Evolutionary conservation across 2,329 filamentous ascomycete species (phyloP).

Genomic region (Grosmannia serpens): DNA sequence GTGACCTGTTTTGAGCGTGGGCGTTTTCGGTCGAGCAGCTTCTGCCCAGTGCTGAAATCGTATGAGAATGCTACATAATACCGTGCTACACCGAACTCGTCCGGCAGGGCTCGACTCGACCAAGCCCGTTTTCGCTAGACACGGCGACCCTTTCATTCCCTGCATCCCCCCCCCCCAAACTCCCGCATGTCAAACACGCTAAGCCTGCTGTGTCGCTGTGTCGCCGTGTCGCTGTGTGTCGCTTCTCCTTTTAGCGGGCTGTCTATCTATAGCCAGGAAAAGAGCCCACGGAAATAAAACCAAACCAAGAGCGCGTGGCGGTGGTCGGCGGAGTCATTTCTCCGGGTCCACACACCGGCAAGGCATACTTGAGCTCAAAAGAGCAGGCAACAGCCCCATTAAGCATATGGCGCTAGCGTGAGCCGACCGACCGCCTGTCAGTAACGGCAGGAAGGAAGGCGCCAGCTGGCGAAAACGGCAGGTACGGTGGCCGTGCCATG

Average conservation of each 20-base stretch:
- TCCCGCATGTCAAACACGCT: neutral
- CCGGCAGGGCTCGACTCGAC: neutral
- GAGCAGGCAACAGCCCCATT: neutral
- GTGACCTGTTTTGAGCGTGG: too few species aligned
- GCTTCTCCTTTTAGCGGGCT: neutral
- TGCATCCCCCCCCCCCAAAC: neutral
- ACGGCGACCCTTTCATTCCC: constrained; percentile 1
- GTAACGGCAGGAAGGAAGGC: neutral
- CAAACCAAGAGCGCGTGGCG: neutral
- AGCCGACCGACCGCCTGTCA: neutral
- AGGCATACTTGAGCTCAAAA: neutral
- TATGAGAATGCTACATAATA: neutral
- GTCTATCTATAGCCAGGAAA: neutral
- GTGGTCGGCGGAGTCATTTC: neutral
- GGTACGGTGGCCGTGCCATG: neutral
- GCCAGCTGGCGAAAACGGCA: neutral
- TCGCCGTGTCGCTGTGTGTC: neutral
- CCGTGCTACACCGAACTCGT: neutral
- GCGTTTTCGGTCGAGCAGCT: too few species aligned
- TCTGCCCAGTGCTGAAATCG: too few species aligned
- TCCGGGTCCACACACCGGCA: neutral
- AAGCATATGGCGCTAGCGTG: neutral
- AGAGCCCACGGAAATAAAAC: neutral
- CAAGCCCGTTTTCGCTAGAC: neutral
- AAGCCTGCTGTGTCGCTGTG: neutral